Conservation (phyloP, 441 rosid genomes). For the Brassica balearica region DNA sequence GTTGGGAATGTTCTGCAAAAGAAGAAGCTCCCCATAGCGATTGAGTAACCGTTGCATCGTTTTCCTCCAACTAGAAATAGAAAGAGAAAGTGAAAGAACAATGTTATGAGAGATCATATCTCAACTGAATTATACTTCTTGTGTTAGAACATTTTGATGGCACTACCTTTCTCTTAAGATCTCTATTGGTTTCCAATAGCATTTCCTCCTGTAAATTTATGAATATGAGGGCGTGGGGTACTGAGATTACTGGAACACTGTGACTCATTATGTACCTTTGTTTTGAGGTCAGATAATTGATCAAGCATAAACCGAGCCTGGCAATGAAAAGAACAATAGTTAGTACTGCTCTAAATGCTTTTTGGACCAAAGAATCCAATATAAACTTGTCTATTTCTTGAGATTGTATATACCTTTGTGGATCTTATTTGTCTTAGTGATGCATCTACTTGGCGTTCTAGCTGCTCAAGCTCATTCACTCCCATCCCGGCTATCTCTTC, state of each 20-base stretch:
- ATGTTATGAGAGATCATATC: not conserved
- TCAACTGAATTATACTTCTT: constrained; percentile 3
- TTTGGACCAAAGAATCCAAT: not conserved
- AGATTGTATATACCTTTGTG: constrained; percentile 51
- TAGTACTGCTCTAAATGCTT: constrained; percentile 2
- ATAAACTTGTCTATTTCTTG: not conserved
- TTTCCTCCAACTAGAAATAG: constrained; percentile 58
- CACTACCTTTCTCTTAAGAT: constrained; percentile 57
- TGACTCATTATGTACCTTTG: constrained; percentile 47
- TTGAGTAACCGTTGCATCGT: constrained; percentile 36
- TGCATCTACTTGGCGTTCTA: constrained; percentile 61
- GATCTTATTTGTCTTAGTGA: constrained; percentile 62
- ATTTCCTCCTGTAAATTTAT: constrained; percentile 54
- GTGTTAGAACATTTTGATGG: not conserved
- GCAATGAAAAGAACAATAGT: constrained; percentile 27
- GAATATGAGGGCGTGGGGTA: constrained; percentile 2
- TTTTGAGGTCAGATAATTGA: constrained; percentile 59
- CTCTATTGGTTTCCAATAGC: constrained; percentile 56
- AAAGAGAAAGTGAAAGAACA: not conserved
- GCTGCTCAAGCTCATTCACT: constrained; percentile 57
- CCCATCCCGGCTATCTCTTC: constrained; percentile 58
- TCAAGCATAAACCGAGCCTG: constrained; percentile 55
- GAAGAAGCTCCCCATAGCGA: constrained; percentile 48
- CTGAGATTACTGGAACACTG: constrained; percentile 2
- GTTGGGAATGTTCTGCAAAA: constrained; percentile 37